Percentiles rank a stretch among this genome's conserved stretches.
These are phyloP conservation scores for Alternaria sp. DNA, from an alignment of 2,329 filamentous ascomycete genomes.

Conservation along the genomic window DNA sequence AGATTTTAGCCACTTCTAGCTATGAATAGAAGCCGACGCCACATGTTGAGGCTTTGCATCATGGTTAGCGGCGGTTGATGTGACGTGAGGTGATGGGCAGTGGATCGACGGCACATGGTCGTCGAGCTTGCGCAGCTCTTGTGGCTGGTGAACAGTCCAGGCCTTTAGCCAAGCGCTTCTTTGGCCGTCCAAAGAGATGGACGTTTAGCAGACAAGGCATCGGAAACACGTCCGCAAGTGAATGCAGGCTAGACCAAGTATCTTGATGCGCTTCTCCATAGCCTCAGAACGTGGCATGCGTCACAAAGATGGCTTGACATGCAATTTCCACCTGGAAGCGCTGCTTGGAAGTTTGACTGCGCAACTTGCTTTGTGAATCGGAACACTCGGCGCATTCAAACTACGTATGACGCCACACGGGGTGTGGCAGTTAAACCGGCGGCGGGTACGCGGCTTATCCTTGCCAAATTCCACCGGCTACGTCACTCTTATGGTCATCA, in stretches of 20 bases:
- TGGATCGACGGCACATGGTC: slow-evolving; percentile 4
- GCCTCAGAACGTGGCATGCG: slow-evolving; percentile 8
- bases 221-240: slow-evolving; percentile 2
- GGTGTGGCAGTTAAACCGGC: slow-evolving; percentile 22
- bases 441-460: slow-evolving; percentile 24
- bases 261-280: not conserved
- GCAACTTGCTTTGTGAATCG: slow-evolving; percentile 11
- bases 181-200: not conserved
- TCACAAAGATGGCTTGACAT: slow-evolving; percentile 2
- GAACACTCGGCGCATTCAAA: slow-evolving; percentile 1
- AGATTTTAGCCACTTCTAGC: slow-evolving; percentile 11
- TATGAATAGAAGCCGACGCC: slow-evolving; percentile 3
- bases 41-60: slow-evolving; percentile 13
- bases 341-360: slow-evolving; percentile 3
- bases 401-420: slow-evolving; percentile 12
- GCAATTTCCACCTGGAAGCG: not conserved
- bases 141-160: slow-evolving; percentile 14
- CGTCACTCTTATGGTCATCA: slow-evolving; percentile 31
- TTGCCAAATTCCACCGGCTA: slow-evolving; percentile 14
- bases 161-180: slow-evolving; percentile 5
- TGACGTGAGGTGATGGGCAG: not conserved
- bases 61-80: slow-evolving; percentile 6
- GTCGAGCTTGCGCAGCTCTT: slow-evolving; percentile 18
- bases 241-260: not conserved
- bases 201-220: not conserved